Base-by-base conservation (phyloP, 1,284 basidiomycete species). In the Leucoagaricus sp. region DNA sequence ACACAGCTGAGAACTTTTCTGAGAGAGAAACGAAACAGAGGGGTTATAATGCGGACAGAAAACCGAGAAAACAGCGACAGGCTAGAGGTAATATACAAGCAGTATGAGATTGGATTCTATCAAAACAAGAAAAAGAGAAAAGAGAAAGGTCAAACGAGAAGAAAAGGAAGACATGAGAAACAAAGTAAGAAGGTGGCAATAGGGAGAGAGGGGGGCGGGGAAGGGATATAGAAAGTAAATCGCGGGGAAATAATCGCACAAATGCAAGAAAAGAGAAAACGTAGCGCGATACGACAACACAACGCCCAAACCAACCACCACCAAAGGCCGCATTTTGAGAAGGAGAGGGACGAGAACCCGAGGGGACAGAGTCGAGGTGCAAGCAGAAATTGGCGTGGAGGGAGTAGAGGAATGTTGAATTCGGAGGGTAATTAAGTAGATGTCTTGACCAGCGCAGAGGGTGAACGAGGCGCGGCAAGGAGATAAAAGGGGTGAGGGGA, bases 91-190 rank as follows among this genome's bases (percentile, higher is more conserved):
- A 47, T 57, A 51, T 57, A 57, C 55, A 57, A n/a, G 49, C 29
- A 49, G 31, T 47, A 46, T 46, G 49, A 45, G 41, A 34, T 34
- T 51, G 19, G 23, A 49, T 49, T 56, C 55, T 57, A 57, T 57
- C 49, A 33, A 46, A 52, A 52, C 53, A 60, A 55, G 54, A 62
- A 58, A 46, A 57, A 45, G 46, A 49, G 38, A 53, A 28, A 58
- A 29, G 46, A 51, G 8, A 19, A 19, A 55, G 21, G 34, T 51
- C 36, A 49, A 34, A n/a, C 25, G 25, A 13, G 49, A 29, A 28
- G 36, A 28, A 49, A 45, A n/a, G 29, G 26, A 50, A 29, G 23
- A 49, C 34, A 28, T 25, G 36, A 36, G 23, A 31, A 21, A 2
- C 13, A 40, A 34, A 28, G 15, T 47, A 33, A 54, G 36, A 38